Base-by-base conservation (phyloP, 2,329 filamentous ascomycete species). In the Meredithiella fracta region DNA sequence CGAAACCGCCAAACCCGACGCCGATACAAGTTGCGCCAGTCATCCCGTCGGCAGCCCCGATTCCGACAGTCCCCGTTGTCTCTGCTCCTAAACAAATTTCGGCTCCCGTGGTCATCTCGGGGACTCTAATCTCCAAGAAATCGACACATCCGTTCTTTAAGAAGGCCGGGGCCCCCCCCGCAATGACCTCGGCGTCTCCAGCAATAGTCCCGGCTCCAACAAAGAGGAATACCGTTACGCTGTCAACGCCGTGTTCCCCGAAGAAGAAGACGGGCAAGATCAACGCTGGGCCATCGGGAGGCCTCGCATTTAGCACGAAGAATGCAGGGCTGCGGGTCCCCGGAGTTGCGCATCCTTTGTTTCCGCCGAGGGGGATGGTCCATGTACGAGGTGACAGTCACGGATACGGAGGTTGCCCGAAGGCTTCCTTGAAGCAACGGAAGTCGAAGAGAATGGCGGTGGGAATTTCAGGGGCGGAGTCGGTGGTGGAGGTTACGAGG, bases 281-380 rank as follows among this genome's bases (percentile, higher is more conserved):
- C 14, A 15, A 31, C 25, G 53, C 29, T n/a, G 29, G 25, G 5
- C 22, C 15, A 15, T 20, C 38, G 14, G 11, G 40, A 26, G 56
- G 51, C n/a, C 42, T 40, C n/a, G 44, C 69, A 11, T 73, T 76
- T 58, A 73, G 75, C 2, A 62, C 66, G 25, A 73, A 68, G 55
- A 69, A 70, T 3, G 62, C 66, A 2, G 71, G 69, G 0, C 63
- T 79, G 3, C 86, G 79, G 62, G 72, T 83, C n/a, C 79, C 82
- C 0, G 85, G 84, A 1, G 73, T 82, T 7, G 70, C 72, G 60
- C 73, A 85, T 55, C 77, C 86, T 2, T 72, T 79, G n/a, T 92
- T 86, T 83, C 86, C 86, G 38, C 75, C 78, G 51, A 73, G 74
- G 60, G 83, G 73, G 5, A 79, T 79, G 64, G 68, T 73, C 1